Conservation (phyloP, 1,139 yeast genomes). For the Taphrina communis region DNA sequence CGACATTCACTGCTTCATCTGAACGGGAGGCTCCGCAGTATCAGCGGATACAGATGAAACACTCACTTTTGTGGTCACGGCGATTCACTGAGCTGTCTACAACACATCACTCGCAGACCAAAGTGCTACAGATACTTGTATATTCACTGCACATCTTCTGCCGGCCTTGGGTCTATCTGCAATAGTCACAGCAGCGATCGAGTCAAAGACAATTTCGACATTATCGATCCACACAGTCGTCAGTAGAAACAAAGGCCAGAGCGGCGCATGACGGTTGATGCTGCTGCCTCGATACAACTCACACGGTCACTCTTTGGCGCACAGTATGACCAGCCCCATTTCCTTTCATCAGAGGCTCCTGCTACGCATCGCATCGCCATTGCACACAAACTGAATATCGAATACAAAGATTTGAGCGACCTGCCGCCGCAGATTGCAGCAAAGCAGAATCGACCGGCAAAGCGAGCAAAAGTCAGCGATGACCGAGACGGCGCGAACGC, state of each 20-base stretch:
- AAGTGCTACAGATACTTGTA: background rate
- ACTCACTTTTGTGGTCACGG: background rate
- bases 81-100: background rate
- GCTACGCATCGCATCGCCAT: slow-evolving; percentile 21
- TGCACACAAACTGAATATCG: slow-evolving; percentile 45
- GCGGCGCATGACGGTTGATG: slow-evolving; percentile 11
- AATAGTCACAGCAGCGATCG: too few species aligned
- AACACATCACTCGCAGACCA: background rate
- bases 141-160: background rate
- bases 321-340: slow-evolving; percentile 20
- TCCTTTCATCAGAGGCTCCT: slow-evolving; percentile 4
- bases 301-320: slow-evolving; percentile 9
- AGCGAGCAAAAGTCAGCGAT: slow-evolving; percentile 37
- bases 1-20: too few species aligned
- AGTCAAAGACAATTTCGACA: too few species aligned
- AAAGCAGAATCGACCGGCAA: slow-evolving; percentile 44
- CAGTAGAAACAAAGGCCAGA: background rate
- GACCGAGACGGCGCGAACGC: slow-evolving; percentile 24
- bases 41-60: slow-evolving; percentile 10
- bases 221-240: too few species aligned
- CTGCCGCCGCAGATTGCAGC: slow-evolving; percentile 47
- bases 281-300: slow-evolving; percentile 20
- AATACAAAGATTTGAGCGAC: slow-evolving; percentile 45
- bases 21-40: background rate
- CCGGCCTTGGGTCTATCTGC: background rate